Percentiles rank a stretch among this genome's conserved stretches.
phyloP scores from a whole-genome alignment of 2,329 filamentous ascomycete species.

The Coniochaeta pulveracea region DNA sequence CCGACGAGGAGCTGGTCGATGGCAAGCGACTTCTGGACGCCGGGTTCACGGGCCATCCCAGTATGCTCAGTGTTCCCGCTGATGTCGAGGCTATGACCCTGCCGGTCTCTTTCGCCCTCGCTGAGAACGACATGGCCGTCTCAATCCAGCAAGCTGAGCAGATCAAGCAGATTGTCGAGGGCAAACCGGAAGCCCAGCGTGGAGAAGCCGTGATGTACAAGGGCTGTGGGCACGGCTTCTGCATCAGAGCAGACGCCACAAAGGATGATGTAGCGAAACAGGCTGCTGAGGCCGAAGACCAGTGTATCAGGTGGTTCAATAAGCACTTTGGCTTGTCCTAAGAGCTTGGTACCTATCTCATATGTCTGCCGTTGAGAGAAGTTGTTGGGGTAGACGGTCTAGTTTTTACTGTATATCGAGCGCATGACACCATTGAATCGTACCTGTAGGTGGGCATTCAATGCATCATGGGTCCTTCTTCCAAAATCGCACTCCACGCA shows the following conservation, averaged over 20 bases:
- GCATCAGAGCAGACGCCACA: constrained; percentile 14
- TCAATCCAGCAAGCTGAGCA: constrained; percentile 13
- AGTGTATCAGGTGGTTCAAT: constrained; percentile 19
- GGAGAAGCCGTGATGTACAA: constrained; percentile 17
- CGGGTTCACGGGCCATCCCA: constrained; percentile 32
- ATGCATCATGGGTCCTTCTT: too few relatives aligned
- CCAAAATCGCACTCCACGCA: too few relatives aligned
- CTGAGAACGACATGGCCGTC: constrained; percentile 23
- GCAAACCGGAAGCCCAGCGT: constrained; percentile 13
- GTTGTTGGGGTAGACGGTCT: too few relatives aligned
- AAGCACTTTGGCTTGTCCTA: constrained; percentile 12
- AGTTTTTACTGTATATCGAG: too few relatives aligned
- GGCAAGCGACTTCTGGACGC: constrained; percentile 26
- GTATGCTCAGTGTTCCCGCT: constrained; percentile 23
- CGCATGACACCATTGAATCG: too few relatives aligned
- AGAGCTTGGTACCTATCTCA: too few relatives aligned
- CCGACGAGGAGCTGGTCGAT: constrained; percentile 13
- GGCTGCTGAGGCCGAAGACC: constrained; percentile 17
- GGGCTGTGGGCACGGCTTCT: constrained; percentile 20
- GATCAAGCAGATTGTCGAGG: constrained; percentile 16
- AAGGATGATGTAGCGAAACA: constrained; percentile 13
- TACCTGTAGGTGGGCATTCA: too few relatives aligned
- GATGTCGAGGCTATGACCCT: constrained; percentile 26
- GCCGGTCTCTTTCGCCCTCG: constrained; percentile 26
- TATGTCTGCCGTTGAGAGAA: too few relatives aligned